Evolutionary conservation across 1,284 basidiomycete species (phyloP).

Genomic region (Cryptococcus hybrid): DNA sequence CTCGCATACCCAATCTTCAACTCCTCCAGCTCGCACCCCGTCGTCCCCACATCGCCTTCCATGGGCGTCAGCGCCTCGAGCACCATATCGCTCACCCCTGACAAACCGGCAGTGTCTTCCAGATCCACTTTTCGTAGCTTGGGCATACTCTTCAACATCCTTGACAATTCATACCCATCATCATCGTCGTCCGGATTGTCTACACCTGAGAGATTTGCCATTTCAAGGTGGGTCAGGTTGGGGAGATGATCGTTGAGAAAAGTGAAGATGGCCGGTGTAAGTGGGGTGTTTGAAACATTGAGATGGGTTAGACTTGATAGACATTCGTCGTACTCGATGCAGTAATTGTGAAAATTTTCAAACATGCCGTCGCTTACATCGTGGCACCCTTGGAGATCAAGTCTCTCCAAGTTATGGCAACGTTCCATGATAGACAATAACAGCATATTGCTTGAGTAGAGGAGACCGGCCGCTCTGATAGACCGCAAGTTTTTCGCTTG

Average conservation of each 20-base stretch:
- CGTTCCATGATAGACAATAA: slow-evolving; percentile 62
- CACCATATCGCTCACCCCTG: slow-evolving; percentile 69
- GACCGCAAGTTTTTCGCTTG: slow-evolving; percentile 15
- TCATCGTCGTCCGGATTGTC: slow-evolving; percentile 11
- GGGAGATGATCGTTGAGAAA: slow-evolving; percentile 72
- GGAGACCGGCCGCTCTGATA: slow-evolving; percentile 61
- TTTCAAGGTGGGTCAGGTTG: slow-evolving; percentile 72
- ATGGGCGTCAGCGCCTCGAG: slow-evolving; percentile 60
- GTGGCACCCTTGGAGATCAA: slow-evolving; percentile 72
- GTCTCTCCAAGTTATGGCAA: slow-evolving; percentile 69
- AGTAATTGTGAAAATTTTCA: slow-evolving; percentile 61
- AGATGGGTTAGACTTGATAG: slow-evolving; percentile 63
- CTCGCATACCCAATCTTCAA: slow-evolving; percentile 69
- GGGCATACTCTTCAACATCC: slow-evolving; percentile 67
- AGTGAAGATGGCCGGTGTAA: slow-evolving; percentile 71
- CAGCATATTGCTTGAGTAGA: slow-evolving; percentile 49
- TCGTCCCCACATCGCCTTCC: slow-evolving; percentile 28
- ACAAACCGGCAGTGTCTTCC: slow-evolving; percentile 63
- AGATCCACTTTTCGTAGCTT: slow-evolving; percentile 73
- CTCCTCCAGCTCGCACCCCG: slow-evolving; percentile 68
- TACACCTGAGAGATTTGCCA: slow-evolving; percentile 62
- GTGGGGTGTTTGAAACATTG: slow-evolving; percentile 67
- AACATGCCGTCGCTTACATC: slow-evolving; percentile 71
- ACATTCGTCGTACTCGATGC: too few species aligned
- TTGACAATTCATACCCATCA: slow-evolving; percentile 44